Evolutionary conservation across 2,329 filamentous ascomycete genomes (phyloP).

Genomic region (Pestalotiopsis sp.): DNA sequence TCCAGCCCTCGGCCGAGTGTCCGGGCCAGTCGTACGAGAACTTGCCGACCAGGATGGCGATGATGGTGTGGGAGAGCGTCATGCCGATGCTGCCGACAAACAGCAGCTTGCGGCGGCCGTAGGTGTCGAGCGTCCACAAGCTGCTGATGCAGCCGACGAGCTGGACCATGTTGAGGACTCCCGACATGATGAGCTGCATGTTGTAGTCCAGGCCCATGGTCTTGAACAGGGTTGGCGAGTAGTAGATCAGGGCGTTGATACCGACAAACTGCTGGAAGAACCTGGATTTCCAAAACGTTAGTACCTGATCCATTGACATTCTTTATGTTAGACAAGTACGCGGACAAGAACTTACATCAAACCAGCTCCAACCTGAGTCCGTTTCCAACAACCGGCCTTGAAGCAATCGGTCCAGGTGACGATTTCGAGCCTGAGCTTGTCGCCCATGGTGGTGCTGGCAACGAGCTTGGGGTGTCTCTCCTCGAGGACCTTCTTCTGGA

Average conservation of each 20-base stretch:
- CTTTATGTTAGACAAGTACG: too few species aligned
- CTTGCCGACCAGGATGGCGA: conserved; percentile 54
- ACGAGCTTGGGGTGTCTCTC: conserved; percentile 30
- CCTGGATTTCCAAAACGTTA: background rate
- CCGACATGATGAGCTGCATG: conserved; percentile 48
- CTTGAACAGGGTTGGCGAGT: conserved; percentile 47
- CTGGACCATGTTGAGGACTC: conserved; percentile 46
- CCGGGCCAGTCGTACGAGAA: conserved; percentile 51
- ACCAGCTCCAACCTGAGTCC: conserved; percentile 45
- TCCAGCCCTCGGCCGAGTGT: conserved; percentile 46
- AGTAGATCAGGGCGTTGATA: conserved; percentile 51
- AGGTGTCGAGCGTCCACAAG: conserved; percentile 48
- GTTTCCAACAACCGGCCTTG: conserved; percentile 46
- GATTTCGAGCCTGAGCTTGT: conserved; percentile 46
- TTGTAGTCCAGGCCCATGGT: conserved; percentile 44
- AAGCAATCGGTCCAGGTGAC: conserved; percentile 52
- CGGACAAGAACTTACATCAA: conserved; percentile 40
- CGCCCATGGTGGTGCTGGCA: conserved; percentile 28
- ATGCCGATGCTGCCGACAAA: conserved; percentile 46
- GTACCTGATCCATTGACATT: too few species aligned
- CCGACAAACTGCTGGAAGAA: conserved; percentile 38
- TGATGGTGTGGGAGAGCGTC: conserved; percentile 47
- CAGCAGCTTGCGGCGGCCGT: conserved; percentile 47
- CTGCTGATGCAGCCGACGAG: conserved; percentile 45
- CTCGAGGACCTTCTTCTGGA: conserved; percentile 45